Evolutionary conservation across 1,284 basidiomycete species (phyloP), one percentile per base, ranked within the genome.

Genomic region (Boletus mariae): DNA sequence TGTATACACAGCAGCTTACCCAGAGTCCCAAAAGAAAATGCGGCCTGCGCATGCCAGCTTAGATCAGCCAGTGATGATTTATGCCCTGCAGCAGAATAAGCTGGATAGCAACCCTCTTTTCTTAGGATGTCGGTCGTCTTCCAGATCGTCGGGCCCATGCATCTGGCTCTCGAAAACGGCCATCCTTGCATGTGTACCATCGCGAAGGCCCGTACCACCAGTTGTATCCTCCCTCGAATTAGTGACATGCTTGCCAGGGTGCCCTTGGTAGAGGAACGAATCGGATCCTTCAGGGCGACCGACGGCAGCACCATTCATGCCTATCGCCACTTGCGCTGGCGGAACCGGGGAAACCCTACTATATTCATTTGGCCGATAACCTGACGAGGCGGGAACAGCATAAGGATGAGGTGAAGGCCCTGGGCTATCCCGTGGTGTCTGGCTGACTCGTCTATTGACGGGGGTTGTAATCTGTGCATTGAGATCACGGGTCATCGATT

Each of bases 361-460:
- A 59, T 83, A 85, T 50, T 68, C 68, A 54, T 70, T 71, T 29
- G 70, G 68, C 28, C 82, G 79, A 65, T 83, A 84, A 7, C 77
- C 79, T 44, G 73, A 77, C 2, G 79, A 69, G 54, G 74, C 79
- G 6, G 84, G 80, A 10, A 82, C 78, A 37, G 85, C 87, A 52
- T 89, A 89, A 26, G 86, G 86, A 64, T 89, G 86, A 32, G 80
- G 71, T n/a, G 75, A 69, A 41, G 85, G 72, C 3, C 71, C 75
- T 26, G 67, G 71, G 32, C 70, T 69, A 28, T 80, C 82, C 40
- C 81, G 70, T 45, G 75, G 77, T 47, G 79, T 79, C 62, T 86
- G 84, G 61, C 86, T 90, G 3, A 76, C 76, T 41, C 85, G 80
- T 49, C 84, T 76, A 63, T 80, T 82, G 12, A 76, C 75, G 10